A percentile compares a stretch with the other conserved stretches of the same genome.
phyloP scores from a whole-genome alignment of 176 grass and related monocot species.

The Coix lacrymajobi region DNA sequence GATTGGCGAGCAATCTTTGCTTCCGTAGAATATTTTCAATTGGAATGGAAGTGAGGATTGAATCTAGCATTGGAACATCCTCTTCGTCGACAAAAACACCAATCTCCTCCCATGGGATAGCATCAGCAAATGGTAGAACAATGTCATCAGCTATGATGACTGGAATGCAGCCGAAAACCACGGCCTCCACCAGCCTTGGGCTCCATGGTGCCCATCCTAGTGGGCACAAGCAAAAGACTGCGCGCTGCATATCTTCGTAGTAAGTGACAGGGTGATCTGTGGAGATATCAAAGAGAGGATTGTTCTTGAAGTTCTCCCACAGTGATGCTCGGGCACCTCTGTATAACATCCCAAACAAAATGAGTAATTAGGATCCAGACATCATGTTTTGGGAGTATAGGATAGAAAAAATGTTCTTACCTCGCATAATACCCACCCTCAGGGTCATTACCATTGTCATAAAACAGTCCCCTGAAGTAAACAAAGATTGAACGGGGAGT shows the following conservation, averaged over 20 bases:
- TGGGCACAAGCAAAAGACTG: constrained; percentile 86
- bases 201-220: constrained; percentile 94
- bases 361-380: neutral
- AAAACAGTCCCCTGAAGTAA: constrained; percentile 81
- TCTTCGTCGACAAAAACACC: constrained; percentile 79
- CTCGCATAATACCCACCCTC: constrained; percentile 88
- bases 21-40: constrained; percentile 79
- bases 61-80: constrained; percentile 77
- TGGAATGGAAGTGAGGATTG: constrained; percentile 76
- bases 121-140: constrained; percentile 80
- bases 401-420: constrained; percentile 20
- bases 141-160: constrained; percentile 88
- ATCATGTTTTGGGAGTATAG: neutral
- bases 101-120: constrained; percentile 91
- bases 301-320: constrained; percentile 97
- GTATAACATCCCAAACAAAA: neutral
- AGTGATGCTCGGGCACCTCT: constrained; percentile 78
- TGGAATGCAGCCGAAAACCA: constrained; percentile 89
- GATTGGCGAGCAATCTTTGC: constrained; percentile 77
- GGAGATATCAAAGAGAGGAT: constrained; percentile 86
- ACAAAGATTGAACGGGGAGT: constrained; percentile 82
- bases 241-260: constrained; percentile 87
- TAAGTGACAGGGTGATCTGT: constrained; percentile 75
- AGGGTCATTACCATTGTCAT: constrained; percentile 83
- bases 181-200: constrained; percentile 78